These are phyloP conservation scores for Capsella bursapastoris DNA, from an alignment of 345 rosid species.

Conservation along the genomic window DNA sequence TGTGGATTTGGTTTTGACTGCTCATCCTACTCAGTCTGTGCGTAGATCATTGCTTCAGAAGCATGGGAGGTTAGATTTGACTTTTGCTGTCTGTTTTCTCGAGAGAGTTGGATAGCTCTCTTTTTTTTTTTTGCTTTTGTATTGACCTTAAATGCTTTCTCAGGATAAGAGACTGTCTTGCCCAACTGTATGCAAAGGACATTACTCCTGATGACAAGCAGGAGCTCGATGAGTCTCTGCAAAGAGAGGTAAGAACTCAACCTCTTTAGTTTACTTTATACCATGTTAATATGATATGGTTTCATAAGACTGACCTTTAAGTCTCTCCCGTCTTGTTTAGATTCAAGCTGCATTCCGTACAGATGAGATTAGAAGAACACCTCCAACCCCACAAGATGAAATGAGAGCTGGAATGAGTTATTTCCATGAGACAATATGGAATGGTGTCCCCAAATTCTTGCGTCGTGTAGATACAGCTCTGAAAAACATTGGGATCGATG, in stretches of 20 bases:
- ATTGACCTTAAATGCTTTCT: neutral
- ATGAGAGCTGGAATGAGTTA: constrained; percentile 99
- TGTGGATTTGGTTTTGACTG: constrained; percentile 95
- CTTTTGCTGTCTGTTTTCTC: neutral
- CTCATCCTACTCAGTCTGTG: constrained; percentile 97
- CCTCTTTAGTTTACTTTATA: neutral
- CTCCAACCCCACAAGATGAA: constrained; percentile 99
- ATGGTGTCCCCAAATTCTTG: constrained; percentile 97
- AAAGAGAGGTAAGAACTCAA: constrained; percentile 69
- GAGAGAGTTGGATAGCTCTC: neutral
- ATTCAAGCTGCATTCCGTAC: constrained; percentile 99
- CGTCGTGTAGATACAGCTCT: constrained; percentile 98
- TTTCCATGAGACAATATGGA: constrained; percentile 99
- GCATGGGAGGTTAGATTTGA: constrained; percentile 73
- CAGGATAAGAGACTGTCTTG: constrained; percentile 90
- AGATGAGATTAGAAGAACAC: constrained; percentile 97
- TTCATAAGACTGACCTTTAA: neutral
- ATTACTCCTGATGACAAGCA: constrained; percentile 98
- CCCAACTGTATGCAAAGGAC: constrained; percentile 89
- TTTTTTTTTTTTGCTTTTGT: neutral
- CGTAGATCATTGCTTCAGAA: constrained; percentile 98
- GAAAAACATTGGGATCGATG: constrained; percentile 91
- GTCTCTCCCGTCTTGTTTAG: constrained; percentile 42
- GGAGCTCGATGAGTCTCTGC: constrained; percentile 97
- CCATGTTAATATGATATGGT: neutral